Evolutionary conservation across 2,329 filamentous ascomycete genomes (phyloP).

Genomic region (Emergomyces orientalis): DNA sequence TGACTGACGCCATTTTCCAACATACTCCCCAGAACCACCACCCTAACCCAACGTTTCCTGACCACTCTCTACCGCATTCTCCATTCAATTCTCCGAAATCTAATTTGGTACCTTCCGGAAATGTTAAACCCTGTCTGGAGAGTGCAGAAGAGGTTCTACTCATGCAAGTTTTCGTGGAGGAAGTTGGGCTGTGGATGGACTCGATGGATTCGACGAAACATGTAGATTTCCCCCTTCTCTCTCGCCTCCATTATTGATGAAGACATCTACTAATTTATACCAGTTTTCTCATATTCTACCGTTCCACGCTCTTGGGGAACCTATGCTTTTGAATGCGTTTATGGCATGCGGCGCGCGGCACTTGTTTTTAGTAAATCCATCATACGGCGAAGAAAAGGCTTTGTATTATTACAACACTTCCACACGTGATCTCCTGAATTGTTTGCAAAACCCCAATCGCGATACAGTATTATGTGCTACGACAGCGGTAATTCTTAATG

Average conservation of each 20-base stretch:
- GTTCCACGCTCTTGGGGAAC: constrained; percentile 68
- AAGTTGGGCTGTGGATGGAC: constrained; percentile 92
- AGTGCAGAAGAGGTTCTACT: constrained; percentile 72
- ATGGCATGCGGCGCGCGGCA: constrained; percentile 82
- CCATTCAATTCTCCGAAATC: constrained; percentile 31
- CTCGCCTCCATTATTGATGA: not conserved
- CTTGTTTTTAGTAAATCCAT: constrained; percentile 59
- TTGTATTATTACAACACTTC: constrained; percentile 78
- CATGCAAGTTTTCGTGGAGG: constrained; percentile 85
- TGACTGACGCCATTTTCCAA: constrained; percentile 23
- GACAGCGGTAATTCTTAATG: constrained; percentile 77
- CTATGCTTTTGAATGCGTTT: constrained; percentile 82
- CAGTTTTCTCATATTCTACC: constrained; percentile 75
- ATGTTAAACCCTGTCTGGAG: constrained; percentile 55
- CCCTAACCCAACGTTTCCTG: constrained; percentile 22
- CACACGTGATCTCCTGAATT: constrained; percentile 65
- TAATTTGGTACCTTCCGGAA: constrained; percentile 34
- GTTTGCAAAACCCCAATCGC: constrained; percentile 72
- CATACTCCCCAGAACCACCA: constrained; percentile 19
- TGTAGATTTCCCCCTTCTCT: constrained; percentile 29
- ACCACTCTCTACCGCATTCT: constrained; percentile 27
- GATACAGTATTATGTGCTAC: constrained; percentile 78
- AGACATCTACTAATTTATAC: constrained; percentile 6
- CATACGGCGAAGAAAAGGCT: constrained; percentile 67
- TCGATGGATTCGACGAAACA: constrained; percentile 76